These are phyloP conservation scores for Tylopilus sp. DNA, from an alignment of 768 basidiomycete species.

Conservation along the genomic window DNA sequence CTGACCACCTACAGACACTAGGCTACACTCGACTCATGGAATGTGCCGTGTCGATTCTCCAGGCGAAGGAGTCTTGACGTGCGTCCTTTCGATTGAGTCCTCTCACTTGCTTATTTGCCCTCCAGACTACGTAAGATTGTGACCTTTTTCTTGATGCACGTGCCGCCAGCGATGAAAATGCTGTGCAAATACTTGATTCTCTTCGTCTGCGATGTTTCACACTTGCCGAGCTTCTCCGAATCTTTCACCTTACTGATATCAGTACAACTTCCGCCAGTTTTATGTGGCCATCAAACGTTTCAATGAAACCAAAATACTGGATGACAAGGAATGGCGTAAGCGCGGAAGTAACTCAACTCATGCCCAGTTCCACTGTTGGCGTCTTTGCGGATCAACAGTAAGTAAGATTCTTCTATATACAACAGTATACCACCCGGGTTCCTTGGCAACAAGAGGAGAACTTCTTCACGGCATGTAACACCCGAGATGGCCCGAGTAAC, in stretches of 20 bases:
- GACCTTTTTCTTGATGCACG: conserved; percentile 50
- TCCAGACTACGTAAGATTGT: conserved; percentile 60
- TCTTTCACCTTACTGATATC: conserved; percentile 53
- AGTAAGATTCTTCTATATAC: conserved; percentile 53
- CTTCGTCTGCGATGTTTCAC: conserved; percentile 74
- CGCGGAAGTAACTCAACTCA: conserved; percentile 46
- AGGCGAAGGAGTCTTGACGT: conserved; percentile 66
- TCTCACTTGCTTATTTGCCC: not conserved
- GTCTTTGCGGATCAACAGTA: conserved; percentile 40
- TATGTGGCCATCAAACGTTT: conserved; percentile 59
- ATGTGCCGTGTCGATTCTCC: conserved; percentile 73
- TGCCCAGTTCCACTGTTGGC: conserved; percentile 50
- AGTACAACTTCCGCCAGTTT: conserved; percentile 31
- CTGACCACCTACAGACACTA: conserved; percentile 21
- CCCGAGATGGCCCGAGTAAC: too few species aligned
- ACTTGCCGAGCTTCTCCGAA: conserved; percentile 63
- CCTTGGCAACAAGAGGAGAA: too few species aligned
- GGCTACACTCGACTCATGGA: conserved; percentile 78
- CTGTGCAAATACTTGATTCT: conserved; percentile 53
- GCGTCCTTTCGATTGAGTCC: conserved; percentile 7
- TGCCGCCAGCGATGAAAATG: conserved; percentile 35
- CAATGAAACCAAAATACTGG: conserved; percentile 67
- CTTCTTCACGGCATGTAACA: conserved; percentile 53
- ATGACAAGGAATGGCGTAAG: conserved; percentile 84
- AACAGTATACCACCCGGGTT: too few species aligned